Percentiles rank a stretch among this genome's conserved stretches.
phyloP scores from a whole-genome alignment of 345 rosid species.

The Lumnitzera littorea region DNA sequence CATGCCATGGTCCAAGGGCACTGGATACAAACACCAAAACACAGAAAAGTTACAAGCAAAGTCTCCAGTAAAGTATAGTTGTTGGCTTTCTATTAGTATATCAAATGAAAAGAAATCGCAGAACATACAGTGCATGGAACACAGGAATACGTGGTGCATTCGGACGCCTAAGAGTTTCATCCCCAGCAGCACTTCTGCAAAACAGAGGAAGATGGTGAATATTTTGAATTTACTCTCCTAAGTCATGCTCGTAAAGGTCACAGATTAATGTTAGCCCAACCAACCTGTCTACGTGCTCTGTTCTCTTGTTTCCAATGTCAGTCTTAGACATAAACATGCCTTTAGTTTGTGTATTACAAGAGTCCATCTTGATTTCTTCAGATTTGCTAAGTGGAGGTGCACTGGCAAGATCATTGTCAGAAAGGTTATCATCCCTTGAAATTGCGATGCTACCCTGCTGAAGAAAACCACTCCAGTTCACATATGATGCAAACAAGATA shows the following conservation, averaged over 20 bases:
- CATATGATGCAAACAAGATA: too few species aligned
- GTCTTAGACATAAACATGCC: conserved; percentile 8
- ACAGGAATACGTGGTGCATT: conserved; percentile 66
- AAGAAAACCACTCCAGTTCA: too few species aligned
- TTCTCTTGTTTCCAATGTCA: conserved; percentile 27
- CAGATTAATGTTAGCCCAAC: too few species aligned
- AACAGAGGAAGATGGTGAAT: conserved; percentile 9
- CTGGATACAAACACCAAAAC: conserved; percentile 31
- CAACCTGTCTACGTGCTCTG: too few species aligned
- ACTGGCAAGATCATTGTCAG: conserved; percentile 61
- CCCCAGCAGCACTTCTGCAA: conserved; percentile 40
- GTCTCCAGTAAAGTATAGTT: conserved; percentile 1
- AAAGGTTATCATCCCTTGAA: conserved; percentile 16
- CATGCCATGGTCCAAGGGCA: conserved; percentile 95
- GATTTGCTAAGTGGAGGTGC: conserved; percentile 80
- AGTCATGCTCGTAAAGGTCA: too few species aligned
- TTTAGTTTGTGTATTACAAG: too few species aligned
- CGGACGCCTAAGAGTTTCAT: conserved; percentile 47
- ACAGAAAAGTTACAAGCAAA: conserved; percentile 4
- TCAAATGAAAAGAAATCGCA: too few species aligned
- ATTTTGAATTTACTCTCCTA: background rate
- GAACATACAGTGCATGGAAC: conserved; percentile 77
- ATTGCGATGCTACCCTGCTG: conserved; percentile 37
- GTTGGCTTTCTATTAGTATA: too few species aligned
- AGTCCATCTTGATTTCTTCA: background rate